Evolutionary conservation across 257 asterid genomes (phyloP).

Genomic region (Solanum medicagineum): DNA sequence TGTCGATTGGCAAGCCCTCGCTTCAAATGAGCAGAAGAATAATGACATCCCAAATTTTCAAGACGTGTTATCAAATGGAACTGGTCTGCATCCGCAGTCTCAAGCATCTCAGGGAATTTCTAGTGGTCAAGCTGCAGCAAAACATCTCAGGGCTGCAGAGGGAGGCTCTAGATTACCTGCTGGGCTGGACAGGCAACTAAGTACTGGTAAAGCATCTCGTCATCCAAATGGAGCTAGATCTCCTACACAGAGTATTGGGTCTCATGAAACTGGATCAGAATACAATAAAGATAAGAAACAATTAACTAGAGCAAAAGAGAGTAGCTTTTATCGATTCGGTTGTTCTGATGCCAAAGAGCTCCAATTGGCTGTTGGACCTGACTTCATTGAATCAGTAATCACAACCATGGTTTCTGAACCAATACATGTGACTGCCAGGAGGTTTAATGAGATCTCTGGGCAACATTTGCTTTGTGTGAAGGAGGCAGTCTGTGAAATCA

Average conservation of each 20-base stretch:
- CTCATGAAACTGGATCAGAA: conserved; percentile 53
- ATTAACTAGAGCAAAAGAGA: conserved; percentile 32
- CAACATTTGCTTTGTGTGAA: conserved; percentile 42
- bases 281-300: conserved; percentile 34
- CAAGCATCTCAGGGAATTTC: conserved; percentile 53
- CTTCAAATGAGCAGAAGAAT: conserved; percentile 57
- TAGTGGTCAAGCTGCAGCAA: conserved; percentile 33
- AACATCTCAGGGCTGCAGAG: conserved; percentile 27
- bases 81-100: conserved; percentile 32
- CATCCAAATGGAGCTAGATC: conserved; percentile 18
- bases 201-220: conserved; percentile 28
- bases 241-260: conserved; percentile 33
- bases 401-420: conserved; percentile 82
- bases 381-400: conserved; percentile 63
- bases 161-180: conserved; percentile 43
- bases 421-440: conserved; percentile 38
- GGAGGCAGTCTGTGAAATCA: conserved; percentile 58
- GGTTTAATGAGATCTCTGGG: conserved; percentile 46
- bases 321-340: conserved; percentile 29
- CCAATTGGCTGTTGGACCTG: conserved; percentile 39
- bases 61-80: conserved; percentile 39
- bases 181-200: conserved; percentile 48
- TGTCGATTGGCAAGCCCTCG: conserved; percentile 88
- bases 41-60: conserved; percentile 46
- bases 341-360: conserved; percentile 43